Conservation (phyloP, 768 basidiomycete genomes). For the Rubroboletus satanas region DNA sequence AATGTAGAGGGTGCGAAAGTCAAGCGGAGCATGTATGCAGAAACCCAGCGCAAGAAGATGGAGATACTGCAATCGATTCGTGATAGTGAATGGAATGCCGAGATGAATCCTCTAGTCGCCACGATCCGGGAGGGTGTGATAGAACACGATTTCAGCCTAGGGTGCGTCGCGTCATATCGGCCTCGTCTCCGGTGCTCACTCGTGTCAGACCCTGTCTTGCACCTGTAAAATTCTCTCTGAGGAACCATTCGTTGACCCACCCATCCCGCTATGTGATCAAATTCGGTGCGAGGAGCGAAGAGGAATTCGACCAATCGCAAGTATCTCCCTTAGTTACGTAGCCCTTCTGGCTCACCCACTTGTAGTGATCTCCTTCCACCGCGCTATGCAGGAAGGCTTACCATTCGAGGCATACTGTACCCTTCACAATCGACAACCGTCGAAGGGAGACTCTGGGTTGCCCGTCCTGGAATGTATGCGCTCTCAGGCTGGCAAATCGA, state of each 20-base stretch:
- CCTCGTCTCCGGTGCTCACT: slow-evolving; percentile 1
- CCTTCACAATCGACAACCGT: slow-evolving; percentile 46
- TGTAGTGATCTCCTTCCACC: slow-evolving; percentile 45
- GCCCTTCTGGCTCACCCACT: slow-evolving; percentile 5
- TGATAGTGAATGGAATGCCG: slow-evolving; percentile 69
- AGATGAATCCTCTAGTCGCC: slow-evolving; percentile 71
- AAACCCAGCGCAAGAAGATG: slow-evolving; percentile 72
- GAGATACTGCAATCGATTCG: slow-evolving; percentile 66
- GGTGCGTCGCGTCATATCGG: slow-evolving; percentile 45
- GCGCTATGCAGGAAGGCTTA: slow-evolving; percentile 62
- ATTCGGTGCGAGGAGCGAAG: slow-evolving; percentile 32
- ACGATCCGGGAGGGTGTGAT: slow-evolving; percentile 43
- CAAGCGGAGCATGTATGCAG: slow-evolving; percentile 86
- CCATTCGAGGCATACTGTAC: slow-evolving; percentile 54
- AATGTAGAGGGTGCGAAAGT: slow-evolving; percentile 58
- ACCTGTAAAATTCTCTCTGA: slow-evolving; percentile 53
- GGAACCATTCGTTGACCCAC: slow-evolving; percentile 70
- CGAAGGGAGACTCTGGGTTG: slow-evolving; percentile 53
- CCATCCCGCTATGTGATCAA: slow-evolving; percentile 55
- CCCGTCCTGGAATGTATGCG: slow-evolving; percentile 60
- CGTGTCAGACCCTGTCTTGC: slow-evolving; percentile 49
- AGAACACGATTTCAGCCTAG: slow-evolving; percentile 62
- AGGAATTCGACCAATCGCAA: slow-evolving; percentile 21
- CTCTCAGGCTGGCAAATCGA: slow-evolving; percentile 69
- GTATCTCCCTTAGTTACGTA: slow-evolving; percentile 2